Base-by-base conservation (phyloP, 192 early-diverging fungal genomes). In the Paraglomus occultum region DNA sequence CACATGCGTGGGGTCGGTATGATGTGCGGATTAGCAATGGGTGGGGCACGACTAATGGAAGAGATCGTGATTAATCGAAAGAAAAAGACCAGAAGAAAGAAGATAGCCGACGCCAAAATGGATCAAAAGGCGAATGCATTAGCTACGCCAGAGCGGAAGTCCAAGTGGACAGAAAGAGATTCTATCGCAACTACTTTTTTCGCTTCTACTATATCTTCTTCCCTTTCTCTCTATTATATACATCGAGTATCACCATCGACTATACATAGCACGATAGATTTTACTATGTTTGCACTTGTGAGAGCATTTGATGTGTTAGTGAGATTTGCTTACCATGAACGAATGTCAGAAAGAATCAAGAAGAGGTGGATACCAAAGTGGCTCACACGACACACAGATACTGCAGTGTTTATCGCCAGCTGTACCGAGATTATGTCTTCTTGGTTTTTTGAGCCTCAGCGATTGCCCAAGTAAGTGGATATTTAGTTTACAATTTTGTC, bases 401-500 rank as follows among this genome's bases (percentile, higher is more conserved):
- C 82, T 0, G 45, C 77, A 6, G 80, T 83, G 12, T 87, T 89
- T 72, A 73, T 81, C 6, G 38, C 81, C 31, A 73, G 74, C 5
- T 83, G 83, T 48, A 82, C 84, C 1, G 82, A 87, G 63, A 87
- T 87, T 45, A 87, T 89, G 81, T 87, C 74, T 53, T 82, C 82
- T 10, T 89, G 84, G 84, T 65, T 89, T 40, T 87, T 74, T 74
- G 82, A 79, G 47, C 74, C 85, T 12, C 5, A 73, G 6, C 72
- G 83, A 15, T 43, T 84, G 40, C 80, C 87, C 62, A 82, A 73
- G 83, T 84, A 77, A 73, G 70, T 46, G 39, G 10, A 48, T 58
- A 17, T 18, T 69, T 11, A 38, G 15, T n/a, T 8, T 20, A 1
- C 12, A 54, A 31, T 9, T 8, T 22, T 49, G 63, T 64, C 38